Evolutionary conservation across 1,284 basidiomycete species (phyloP), one percentile per base, ranked within the genome.

Genomic region (Leccinum subfulvum): DNA sequence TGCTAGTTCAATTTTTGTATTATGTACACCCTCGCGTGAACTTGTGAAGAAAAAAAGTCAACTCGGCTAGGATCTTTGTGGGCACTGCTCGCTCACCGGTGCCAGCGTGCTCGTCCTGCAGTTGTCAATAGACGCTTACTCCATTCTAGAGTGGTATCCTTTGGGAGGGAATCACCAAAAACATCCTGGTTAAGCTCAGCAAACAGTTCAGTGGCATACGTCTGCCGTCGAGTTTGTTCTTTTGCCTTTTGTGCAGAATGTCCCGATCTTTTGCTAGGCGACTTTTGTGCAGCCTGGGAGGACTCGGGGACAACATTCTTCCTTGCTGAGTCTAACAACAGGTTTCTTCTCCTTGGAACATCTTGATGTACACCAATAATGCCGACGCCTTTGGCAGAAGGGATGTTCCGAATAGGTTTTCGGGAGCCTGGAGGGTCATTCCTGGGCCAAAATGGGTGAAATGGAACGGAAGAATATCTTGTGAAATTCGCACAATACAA

Each of bases 141-240:
- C 92, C 92, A 95, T 49, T 81, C 79, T 2, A 95, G 73, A 63
- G 81, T 78, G 2, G 91, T 88, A 11, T 83, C 76, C 13, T 75
- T 70, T 2, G 92, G 90, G 74, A 99, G 78, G 74, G 86, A 70
- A 80, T 89, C 77, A 66, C 88, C 76, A 80, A 98, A 83, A 78
- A 98, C 85, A 74, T 82, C 73, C 73, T 82, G 66, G 82, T 99
- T 83, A 77, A 99, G 80, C 82, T 95, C 87, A 66, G 86, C 69
- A 80, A 98, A 88, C 77, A 98, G 80, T n/a, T 82, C 68, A 33
- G 81, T 75, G 1, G 89, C 87, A 71, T 90, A 91, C 4, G 72
- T 73, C 49, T 81, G 80, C 26, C 82, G 79, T 30, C 77, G 77
- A 28, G 75, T 76, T 56, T 80, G 80, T 57, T 85, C 82, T 6